phyloP scores from a whole-genome alignment of 78 protist genomes.

The Dictyostelium capitatum region DNA sequence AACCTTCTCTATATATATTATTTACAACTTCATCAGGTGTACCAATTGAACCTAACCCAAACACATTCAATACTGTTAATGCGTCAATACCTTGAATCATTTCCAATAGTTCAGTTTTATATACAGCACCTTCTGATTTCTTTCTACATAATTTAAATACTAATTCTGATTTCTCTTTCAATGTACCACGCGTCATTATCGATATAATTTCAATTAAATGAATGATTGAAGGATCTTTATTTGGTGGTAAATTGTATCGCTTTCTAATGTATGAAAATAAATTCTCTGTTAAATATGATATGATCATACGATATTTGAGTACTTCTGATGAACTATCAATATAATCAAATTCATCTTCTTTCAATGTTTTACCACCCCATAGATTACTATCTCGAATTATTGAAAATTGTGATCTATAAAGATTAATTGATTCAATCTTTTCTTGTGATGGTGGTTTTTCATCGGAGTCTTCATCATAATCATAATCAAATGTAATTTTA shows the following conservation, averaged over 20 bases:
- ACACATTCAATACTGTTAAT: slow-evolving; percentile 30
- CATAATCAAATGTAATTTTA: background rate
- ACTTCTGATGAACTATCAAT: slow-evolving; percentile 30
- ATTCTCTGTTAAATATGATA: slow-evolving; percentile 1
- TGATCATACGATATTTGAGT: slow-evolving; percentile 23
- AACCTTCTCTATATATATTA: slow-evolving; percentile 24
- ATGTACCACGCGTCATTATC: slow-evolving; percentile 66
- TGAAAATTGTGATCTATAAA: slow-evolving; percentile 25
- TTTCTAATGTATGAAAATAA: slow-evolving; percentile 40
- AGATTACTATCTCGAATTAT: slow-evolving; percentile 15
- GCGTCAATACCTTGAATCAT: slow-evolving; percentile 47
- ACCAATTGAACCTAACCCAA: slow-evolving; percentile 69
- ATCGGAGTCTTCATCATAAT: slow-evolving; percentile 16
- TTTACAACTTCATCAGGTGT: slow-evolving; percentile 57
- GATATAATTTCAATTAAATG: slow-evolving; percentile 58
- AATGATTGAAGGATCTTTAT: slow-evolving; percentile 22
- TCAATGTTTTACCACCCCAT: slow-evolving; percentile 23
- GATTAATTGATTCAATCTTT: slow-evolving; percentile 1
- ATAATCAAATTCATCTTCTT: slow-evolving; percentile 25
- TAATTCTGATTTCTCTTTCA: slow-evolving; percentile 58
- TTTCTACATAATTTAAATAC: slow-evolving; percentile 65
- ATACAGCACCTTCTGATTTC: slow-evolving; percentile 46
- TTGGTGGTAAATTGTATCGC: background rate
- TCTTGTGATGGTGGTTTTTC: slow-evolving; percentile 9
- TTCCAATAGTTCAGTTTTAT: slow-evolving; percentile 55